Evolutionary conservation across 352 stramenopile species (phyloP), one percentile per base, ranked within the genome.

Genomic region (Albugo candida): DNA sequence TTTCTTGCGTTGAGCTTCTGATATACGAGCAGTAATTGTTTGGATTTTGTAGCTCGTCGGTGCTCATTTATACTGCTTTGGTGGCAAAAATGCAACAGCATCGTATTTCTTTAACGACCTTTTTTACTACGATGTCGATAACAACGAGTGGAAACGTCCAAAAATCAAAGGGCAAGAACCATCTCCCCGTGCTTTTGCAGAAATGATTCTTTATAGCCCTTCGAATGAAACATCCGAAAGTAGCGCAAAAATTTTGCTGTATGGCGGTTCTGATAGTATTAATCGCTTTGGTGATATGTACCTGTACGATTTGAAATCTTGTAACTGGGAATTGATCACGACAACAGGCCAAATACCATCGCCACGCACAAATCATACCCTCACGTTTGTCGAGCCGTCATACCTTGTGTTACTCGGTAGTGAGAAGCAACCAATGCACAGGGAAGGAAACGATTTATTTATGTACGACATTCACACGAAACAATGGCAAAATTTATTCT

Each of bases 21-120:
- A 10, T 49, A 2, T 20, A 5, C 46, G 41, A 24, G 19, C 49
- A 10, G 50, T 42, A 3, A 41, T 14, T 16, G 20, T 47, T 20
- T 45, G 1, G 14, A 41, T 16, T 20, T 18, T 53, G 44, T 48
- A 71, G 62, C 51, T 75, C 1, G 38, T 83, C 0, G 63, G 64
- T n/a, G 66, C 70, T 27, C 68, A 73, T 27, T 43, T 85, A 14
- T 85, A 72, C 47, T 74, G 72, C 50, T 85, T 83, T 58, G 73
- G 73, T 41, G 73, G 73, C 46, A 78, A 76, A 51, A 67, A 80
- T 51, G 64, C 65, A 1, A 48, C 52, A 11, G 58, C 56, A 8
- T 63, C 60, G 20, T 53, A 34, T 12, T 83, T 67, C 55, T 81
- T 68, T 53, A 72, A 81, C 53, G 73, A 85, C 49, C 60, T 85